phyloP scores from a whole-genome alignment of 192 early-diverging fungal genomes.

The Coemansia sp. region DNA sequence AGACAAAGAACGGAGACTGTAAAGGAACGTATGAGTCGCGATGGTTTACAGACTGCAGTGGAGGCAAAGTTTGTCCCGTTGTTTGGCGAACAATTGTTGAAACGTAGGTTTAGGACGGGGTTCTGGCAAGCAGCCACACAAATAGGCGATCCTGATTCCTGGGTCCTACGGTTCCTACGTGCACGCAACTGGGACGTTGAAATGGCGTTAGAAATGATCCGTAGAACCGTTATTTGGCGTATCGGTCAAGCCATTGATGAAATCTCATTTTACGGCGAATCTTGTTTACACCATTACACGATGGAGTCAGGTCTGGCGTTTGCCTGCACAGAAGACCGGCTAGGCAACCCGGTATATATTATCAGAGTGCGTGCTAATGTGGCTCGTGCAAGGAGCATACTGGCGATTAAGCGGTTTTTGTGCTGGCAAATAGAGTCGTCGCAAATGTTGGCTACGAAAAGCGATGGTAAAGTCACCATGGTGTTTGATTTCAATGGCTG shows the following conservation, averaged over 20 bases:
- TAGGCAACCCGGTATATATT: constrained; percentile 58
- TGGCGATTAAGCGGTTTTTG: constrained; percentile 64
- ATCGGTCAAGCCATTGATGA: constrained; percentile 59
- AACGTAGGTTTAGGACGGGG: constrained; percentile 50
- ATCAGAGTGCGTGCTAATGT: constrained; percentile 58
- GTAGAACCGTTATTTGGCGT: constrained; percentile 72
- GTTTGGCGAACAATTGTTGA: constrained; percentile 8
- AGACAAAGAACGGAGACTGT: constrained; percentile 17
- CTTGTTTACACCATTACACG: constrained; percentile 53
- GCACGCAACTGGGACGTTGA: constrained; percentile 85
- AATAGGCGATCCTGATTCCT: constrained; percentile 66
- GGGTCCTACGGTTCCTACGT: constrained; percentile 77
- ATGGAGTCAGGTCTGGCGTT: constrained; percentile 59
- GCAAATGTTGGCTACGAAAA: constrained; percentile 54
- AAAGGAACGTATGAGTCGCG: constrained; percentile 4
- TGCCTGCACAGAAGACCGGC: constrained; percentile 54
- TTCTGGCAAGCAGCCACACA: constrained; percentile 67
- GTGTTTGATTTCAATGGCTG: constrained; percentile 81
- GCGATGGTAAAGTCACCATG: constrained; percentile 65
- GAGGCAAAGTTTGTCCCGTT: constrained; percentile 25
- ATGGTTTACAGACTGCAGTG: neutral
- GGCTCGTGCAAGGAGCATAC: constrained; percentile 54
- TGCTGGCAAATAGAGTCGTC: constrained; percentile 65
- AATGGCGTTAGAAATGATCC: constrained; percentile 69
- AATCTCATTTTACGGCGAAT: constrained; percentile 61